These are phyloP conservation scores for Forsythia viridissima DNA, from an alignment of 257 asterid genomes.

Conservation along the genomic window DNA sequence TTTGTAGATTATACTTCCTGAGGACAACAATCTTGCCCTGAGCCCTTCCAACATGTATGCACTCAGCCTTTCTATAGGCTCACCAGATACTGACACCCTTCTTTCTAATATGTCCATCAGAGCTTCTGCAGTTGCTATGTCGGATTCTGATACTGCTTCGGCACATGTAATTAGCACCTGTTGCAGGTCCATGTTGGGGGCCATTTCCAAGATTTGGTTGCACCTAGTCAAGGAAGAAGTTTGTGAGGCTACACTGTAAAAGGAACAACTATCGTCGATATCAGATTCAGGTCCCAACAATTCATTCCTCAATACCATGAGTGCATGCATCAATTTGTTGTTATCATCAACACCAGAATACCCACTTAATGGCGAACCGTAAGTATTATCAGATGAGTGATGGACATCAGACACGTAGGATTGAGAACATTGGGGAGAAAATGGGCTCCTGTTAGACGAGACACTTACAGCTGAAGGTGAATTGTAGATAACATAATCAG, in stretches of 20 bases:
- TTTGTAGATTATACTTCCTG: slow-evolving; percentile 90
- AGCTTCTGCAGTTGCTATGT: slow-evolving; percentile 60
- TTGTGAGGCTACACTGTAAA: slow-evolving; percentile 40
- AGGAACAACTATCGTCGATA: slow-evolving; percentile 68
- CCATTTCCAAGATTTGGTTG: slow-evolving; percentile 65
- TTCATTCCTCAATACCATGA: slow-evolving; percentile 64
- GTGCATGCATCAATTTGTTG: slow-evolving; percentile 58
- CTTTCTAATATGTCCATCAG: slow-evolving; percentile 68
- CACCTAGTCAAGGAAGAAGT: slow-evolving; percentile 50
- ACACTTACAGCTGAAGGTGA: slow-evolving; percentile 67
- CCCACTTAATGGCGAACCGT: slow-evolving; percentile 92
- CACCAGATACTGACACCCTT: slow-evolving; percentile 86
- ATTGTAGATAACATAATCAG: slow-evolving; percentile 38
- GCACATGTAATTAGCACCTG: slow-evolving; percentile 72
- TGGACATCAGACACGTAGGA: slow-evolving; percentile 65
- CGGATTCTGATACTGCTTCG: slow-evolving; percentile 66
- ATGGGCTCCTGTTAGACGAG: slow-evolving; percentile 67
- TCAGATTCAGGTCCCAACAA: slow-evolving; percentile 77
- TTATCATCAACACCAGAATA: slow-evolving; percentile 72
- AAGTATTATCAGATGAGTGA: slow-evolving; percentile 56
- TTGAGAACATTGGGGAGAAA: slow-evolving; percentile 80
- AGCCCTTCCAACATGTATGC: slow-evolving; percentile 96
- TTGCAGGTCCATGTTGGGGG: slow-evolving; percentile 72
- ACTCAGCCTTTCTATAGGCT: slow-evolving; percentile 78
- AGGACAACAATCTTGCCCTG: slow-evolving; percentile 69